phyloP scores from a whole-genome alignment of 2,329 filamentous ascomycete genomes.

The Talaromyces sp. region DNA sequence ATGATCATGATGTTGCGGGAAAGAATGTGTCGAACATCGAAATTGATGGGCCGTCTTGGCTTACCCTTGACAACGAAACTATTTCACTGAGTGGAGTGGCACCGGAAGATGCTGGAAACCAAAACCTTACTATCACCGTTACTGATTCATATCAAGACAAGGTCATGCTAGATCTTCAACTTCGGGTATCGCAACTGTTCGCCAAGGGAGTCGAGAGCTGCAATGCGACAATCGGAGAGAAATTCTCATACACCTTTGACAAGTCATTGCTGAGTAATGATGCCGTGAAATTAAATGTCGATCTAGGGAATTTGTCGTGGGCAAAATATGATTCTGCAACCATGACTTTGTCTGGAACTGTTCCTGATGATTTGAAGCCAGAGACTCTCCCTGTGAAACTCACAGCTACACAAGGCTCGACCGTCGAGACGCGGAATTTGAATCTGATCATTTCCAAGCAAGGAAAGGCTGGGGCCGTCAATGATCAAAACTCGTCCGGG shows the following conservation, averaged over 20 bases:
- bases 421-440: conserved; percentile 40
- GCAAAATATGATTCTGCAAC: conserved; percentile 44
- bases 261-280: conserved; percentile 35
- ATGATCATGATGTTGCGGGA: conserved; percentile 47
- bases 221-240: conserved; percentile 45
- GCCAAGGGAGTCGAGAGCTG: conserved; percentile 38
- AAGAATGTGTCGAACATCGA: conserved; percentile 50
- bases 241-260: conserved; percentile 46
- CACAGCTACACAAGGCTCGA: conserved; percentile 35
- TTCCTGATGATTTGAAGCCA: conserved; percentile 37
- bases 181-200: conserved; percentile 43
- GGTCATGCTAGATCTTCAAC: conserved; percentile 52
- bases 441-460: conserved; percentile 29
- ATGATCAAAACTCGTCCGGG: conserved; percentile 15
- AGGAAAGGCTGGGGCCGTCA: conserved; percentile 14
- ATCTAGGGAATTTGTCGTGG: conserved; percentile 43
- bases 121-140: conserved; percentile 58
- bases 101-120: conserved; percentile 51
- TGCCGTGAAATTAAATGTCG: conserved; percentile 39
- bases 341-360: conserved; percentile 44
- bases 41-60: conserved; percentile 60
- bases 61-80: conserved; percentile 58
- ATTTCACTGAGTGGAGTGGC: conserved; percentile 62
- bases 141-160: conserved; percentile 56
- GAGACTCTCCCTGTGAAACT: conserved; percentile 39